Percentiles rank a stretch among this genome's conserved stretches.
Conservation (phyloP, 2,329 filamentous ascomycete genomes). For the Colletotrichum orchidophilum region DNA sequence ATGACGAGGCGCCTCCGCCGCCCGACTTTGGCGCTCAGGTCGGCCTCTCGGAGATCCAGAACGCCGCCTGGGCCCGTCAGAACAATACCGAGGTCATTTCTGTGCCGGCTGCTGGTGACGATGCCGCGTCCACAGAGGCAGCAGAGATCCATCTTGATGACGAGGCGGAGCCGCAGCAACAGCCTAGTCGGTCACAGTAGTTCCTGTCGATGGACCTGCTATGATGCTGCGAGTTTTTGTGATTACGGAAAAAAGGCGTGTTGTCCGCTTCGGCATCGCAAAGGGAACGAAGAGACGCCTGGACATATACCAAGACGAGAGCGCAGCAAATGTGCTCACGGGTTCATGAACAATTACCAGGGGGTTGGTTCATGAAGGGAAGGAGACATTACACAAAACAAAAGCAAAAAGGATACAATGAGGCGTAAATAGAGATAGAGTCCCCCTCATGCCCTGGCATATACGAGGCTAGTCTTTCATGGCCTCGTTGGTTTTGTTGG, state of each 20-base stretch:
- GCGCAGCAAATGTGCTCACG: not conserved
- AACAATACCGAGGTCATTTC: conserved; percentile 47
- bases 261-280: not conserved
- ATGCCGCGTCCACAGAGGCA: conserved; percentile 54
- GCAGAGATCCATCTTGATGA: conserved; percentile 61
- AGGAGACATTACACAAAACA: conserved; percentile 23
- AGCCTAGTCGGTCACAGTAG: conserved; percentile 11
- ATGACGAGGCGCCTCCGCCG: conserved; percentile 37
- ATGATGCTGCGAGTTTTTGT: not conserved
- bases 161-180: conserved; percentile 39
- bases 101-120: conserved; percentile 48
- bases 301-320: not conserved
- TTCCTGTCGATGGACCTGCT: not conserved
- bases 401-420: conserved; percentile 31
- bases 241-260: not conserved
- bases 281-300: not conserved
- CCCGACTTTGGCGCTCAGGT: conserved; percentile 35
- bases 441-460: conserved; percentile 30
- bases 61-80: conserved; percentile 46
- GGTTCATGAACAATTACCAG: not conserved
- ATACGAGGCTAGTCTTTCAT: conserved; percentile 9
- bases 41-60: conserved; percentile 42
- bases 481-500: conserved; percentile 17
- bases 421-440: conserved; percentile 34
- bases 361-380: not conserved